A percentile compares a stretch with the other conserved stretches of the same genome.
phyloP scores from a whole-genome alignment of 169 alveolate species.

The Cryptosporidium meleagridis region DNA sequence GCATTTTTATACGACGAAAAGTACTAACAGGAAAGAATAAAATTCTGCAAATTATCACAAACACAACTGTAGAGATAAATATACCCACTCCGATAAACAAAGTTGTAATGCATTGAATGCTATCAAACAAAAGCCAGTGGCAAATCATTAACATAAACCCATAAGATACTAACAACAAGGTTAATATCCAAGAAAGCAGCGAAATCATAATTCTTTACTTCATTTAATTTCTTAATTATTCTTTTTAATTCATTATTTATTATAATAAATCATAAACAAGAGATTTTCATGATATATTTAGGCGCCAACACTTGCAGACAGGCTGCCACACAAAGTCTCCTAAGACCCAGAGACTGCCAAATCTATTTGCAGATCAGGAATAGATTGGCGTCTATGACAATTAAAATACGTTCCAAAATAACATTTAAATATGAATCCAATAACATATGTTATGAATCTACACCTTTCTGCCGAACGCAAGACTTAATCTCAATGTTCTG shows the following conservation, averaged over 20 bases:
- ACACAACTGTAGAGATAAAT: background rate
- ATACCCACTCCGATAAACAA: conserved; percentile 26
- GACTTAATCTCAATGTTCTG: too few relatives aligned
- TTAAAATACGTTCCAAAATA: background rate
- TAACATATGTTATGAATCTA: background rate
- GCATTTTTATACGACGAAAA: conserved; percentile 19
- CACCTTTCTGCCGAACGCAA: too few relatives aligned
- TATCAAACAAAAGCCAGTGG: conserved; percentile 29
- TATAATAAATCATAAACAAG: background rate
- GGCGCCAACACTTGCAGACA: conserved; percentile 30
- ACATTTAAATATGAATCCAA: background rate
- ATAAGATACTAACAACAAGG: conserved; percentile 18
- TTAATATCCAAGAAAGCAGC: conserved; percentile 7
- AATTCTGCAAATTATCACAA: conserved; percentile 14
- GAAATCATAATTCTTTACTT: conserved; percentile 37
- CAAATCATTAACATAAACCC: conserved; percentile 17
- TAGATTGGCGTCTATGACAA: background rate
- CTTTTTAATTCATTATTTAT: background rate
- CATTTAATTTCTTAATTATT: background rate
- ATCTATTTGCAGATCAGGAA: conserved; percentile 31
- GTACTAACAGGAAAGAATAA: conserved; percentile 27
- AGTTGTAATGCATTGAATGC: background rate
- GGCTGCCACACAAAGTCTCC: conserved; percentile 54
- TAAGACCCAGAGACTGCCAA: conserved; percentile 62
- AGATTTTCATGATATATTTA: conserved; percentile 8